Base-by-base conservation (phyloP, 495 filamentous ascomycete species). In the Aspergillus cavernicola region DNA sequence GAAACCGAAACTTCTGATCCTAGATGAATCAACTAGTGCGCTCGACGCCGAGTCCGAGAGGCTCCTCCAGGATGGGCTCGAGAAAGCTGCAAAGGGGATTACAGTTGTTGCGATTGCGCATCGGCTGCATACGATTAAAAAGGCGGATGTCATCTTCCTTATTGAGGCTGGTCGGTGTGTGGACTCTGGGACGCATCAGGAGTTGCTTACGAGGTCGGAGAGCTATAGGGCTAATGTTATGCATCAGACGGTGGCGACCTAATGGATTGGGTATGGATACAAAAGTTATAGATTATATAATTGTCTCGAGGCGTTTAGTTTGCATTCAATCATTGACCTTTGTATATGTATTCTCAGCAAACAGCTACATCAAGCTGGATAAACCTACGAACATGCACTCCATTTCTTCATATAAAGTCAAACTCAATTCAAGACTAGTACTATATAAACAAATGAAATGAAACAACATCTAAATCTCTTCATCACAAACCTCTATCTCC, bases 51-150 rank as follows among this genome's bases (percentile, higher is more conserved):
- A 88, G 67, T 82, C 79, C 15, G 88, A 93, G 71, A 78, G 78
- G 58, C 66, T 86, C 28, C 75, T 93, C 15, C 86, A 91, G 66
- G 75, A 77, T 28, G 86, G 85, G 2, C 77, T 92, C 45, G 83
- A 85, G 55, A 67, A 76, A 36, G 81, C 84, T 7, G 71, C 80
- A 3, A 80, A 82, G 53, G 89, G 86, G 11, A 87, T 91, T 24
- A 93, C 85, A 0, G 86, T 86, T 35, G 75, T 92, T 35, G 86
- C 82, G 4, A 84, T 92, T 44, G 89, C 89, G n/a, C 90, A 95
- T 69, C 73, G 89, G 2, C 65, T 93, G 39, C 75, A 77, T 18
- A 92, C 88, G n/a, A 85, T 93, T 19, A 75, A 80, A 22, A 84
- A 84, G 57, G 88, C 88, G 1, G 85, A 92, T 66, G 66, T 77